Evolutionary conservation across 495 filamentous ascomycete genomes (phyloP).

Genomic region (Penicillium cinerascens): DNA sequence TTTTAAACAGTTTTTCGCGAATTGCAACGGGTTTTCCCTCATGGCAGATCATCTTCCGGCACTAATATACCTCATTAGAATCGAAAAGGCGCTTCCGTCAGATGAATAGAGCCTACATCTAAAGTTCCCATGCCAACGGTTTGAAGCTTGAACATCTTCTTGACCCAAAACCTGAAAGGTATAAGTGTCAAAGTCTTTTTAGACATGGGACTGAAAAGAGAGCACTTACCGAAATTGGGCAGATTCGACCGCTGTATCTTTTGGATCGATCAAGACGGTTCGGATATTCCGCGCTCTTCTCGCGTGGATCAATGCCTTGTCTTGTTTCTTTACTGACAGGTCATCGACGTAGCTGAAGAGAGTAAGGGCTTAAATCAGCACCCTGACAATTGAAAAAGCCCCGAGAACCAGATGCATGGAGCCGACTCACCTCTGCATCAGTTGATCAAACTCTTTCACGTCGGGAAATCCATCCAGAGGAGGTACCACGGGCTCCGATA

Average conservation of each 20-base stretch:
- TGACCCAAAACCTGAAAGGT: constrained; percentile 54
- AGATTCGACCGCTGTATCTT: constrained; percentile 56
- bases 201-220: background rate
- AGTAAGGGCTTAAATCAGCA: background rate
- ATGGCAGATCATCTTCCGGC: constrained; percentile 51
- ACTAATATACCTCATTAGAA: constrained; percentile 23
- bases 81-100: background rate
- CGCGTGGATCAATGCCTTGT: constrained; percentile 56
- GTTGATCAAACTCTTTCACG: constrained; percentile 49
- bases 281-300: constrained; percentile 52
- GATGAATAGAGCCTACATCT: constrained; percentile 25
- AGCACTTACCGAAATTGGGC: constrained; percentile 50
- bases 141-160: constrained; percentile 58
- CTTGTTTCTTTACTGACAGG: constrained; percentile 56
- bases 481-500: constrained; percentile 44
- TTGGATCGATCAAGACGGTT: constrained; percentile 52
- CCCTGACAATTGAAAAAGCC: background rate
- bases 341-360: constrained; percentile 44
- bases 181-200: constrained; percentile 2
- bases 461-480: constrained; percentile 51
- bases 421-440: constrained; percentile 48
- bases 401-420: background rate
- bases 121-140: constrained; percentile 32
- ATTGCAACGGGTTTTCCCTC: constrained; percentile 61
- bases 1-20: constrained; percentile 54